Evolutionary conservation across 2,329 filamentous ascomycete genomes (phyloP).

Genomic region (Aspergillus viridinutans): DNA sequence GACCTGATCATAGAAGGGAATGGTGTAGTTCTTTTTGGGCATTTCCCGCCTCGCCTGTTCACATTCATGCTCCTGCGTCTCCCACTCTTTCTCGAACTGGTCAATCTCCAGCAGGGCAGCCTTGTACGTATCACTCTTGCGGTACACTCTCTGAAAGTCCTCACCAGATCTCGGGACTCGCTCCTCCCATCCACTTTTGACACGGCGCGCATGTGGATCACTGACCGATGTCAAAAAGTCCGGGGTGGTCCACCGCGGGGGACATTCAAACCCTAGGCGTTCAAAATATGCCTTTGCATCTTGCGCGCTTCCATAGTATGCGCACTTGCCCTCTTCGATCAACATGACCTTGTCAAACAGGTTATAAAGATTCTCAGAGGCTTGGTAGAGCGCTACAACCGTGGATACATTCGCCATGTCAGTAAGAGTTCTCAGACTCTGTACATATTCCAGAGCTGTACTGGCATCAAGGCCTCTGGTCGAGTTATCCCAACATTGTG

Average conservation of each 20-base stretch:
- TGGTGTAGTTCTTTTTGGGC: constrained; percentile 51
- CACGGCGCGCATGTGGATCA: constrained; percentile 54
- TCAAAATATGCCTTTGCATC: constrained; percentile 66
- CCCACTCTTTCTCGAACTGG: constrained; percentile 50
- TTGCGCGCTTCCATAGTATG: constrained; percentile 64
- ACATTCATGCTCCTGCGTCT: constrained; percentile 40
- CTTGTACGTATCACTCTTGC: constrained; percentile 44
- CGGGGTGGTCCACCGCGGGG: constrained; percentile 65
- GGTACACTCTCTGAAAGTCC: constrained; percentile 53
- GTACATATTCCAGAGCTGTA: constrained; percentile 69
- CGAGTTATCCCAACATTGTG: constrained; percentile 73
- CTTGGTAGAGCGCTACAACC: constrained; percentile 68
- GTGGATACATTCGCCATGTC: constrained; percentile 61
- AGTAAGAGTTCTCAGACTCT: constrained; percentile 60
- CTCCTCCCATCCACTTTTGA: constrained; percentile 55
- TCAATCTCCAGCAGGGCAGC: constrained; percentile 47
- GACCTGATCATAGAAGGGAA: constrained; percentile 49
- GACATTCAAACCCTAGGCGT: constrained; percentile 68
- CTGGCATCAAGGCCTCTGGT: constrained; percentile 70
- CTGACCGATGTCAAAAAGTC: constrained; percentile 78
- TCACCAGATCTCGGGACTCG: constrained; percentile 52
- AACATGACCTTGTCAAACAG: constrained; percentile 66
- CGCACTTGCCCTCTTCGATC: constrained; percentile 64
- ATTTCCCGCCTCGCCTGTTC: constrained; percentile 34
- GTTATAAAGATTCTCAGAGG: constrained; percentile 49